These are phyloP conservation scores for Solanum microdontum DNA, from an alignment of 257 asterid genomes.

Conservation along the genomic window DNA sequence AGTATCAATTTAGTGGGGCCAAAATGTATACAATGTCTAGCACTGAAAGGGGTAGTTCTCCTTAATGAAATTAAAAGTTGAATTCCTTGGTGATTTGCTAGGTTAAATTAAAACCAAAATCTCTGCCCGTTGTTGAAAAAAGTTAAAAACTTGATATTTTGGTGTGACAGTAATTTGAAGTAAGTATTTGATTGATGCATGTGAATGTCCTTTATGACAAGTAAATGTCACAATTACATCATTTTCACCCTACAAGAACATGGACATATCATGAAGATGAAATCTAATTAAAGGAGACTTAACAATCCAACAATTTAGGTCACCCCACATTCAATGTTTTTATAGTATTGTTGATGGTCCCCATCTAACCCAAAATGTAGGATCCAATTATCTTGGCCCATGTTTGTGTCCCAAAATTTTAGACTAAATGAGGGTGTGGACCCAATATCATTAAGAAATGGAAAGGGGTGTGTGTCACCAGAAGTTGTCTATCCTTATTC, in stretches of 20 bases:
- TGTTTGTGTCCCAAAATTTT: not conserved
- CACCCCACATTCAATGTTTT: not conserved
- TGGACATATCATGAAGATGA: constrained; percentile 1
- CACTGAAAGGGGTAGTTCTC: not conserved
- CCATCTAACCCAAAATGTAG: not conserved
- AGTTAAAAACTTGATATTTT: not conserved
- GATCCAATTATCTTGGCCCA: constrained; percentile 1
- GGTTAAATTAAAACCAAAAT: not conserved
- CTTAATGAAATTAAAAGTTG: not conserved
- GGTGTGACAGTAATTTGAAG: not conserved
- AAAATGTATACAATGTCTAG: not conserved
- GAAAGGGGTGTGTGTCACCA: not conserved
- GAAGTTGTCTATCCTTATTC: not conserved
- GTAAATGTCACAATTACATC: not conserved
- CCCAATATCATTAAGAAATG: not conserved
- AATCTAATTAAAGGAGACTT: not conserved
- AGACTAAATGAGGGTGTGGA: not conserved
- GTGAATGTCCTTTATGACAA: not conserved
- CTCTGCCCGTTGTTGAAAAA: not conserved
- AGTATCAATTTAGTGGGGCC: not conserved
- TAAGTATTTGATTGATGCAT: not conserved
- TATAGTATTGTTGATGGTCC: not conserved
- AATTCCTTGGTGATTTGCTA: not conserved
- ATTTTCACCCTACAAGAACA: not conserved
- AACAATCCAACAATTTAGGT: not conserved